Percentiles rank a stretch among this genome's conserved stretches.
Evolutionary conservation across 208 protist species (phyloP).

Genomic region (Crithidia acanthocephali): DNA sequence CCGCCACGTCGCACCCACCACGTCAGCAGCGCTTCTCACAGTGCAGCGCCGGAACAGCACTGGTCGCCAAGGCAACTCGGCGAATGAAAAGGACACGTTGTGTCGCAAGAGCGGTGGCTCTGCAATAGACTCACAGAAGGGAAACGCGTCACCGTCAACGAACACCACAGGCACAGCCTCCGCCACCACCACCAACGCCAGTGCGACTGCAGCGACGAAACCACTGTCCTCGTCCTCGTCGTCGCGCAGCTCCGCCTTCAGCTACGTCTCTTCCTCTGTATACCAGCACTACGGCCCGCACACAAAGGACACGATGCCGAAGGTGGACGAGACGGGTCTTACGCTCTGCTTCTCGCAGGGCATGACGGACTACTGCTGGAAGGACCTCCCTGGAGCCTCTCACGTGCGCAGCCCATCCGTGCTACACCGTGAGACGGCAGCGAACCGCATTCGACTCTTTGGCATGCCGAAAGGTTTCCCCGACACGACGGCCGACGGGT

Average conservation of each 20-base stretch:
- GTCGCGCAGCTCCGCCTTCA: background rate
- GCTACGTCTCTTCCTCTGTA: background rate
- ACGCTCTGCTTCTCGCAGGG: conserved; percentile 64
- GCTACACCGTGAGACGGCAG: conserved; percentile 37
- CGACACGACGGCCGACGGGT: conserved; percentile 66
- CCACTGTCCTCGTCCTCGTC: background rate
- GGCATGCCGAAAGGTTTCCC: conserved; percentile 87
- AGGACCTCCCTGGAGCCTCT: conserved; percentile 21
- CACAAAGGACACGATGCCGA: conserved; percentile 14
- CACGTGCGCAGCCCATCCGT: conserved; percentile 32
- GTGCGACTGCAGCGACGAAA: background rate
- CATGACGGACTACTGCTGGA: conserved; percentile 58
- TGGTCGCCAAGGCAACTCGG: background rate
- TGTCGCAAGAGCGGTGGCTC: no score
- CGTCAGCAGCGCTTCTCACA: background rate
- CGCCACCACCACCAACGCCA: background rate
- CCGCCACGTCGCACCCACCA: no score
- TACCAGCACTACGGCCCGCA: background rate
- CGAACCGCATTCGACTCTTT: conserved; percentile 51
- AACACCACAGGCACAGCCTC: background rate
- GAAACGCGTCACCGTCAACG: background rate
- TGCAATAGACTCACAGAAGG: background rate
- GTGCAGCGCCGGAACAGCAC: background rate
- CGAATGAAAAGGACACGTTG: no score
- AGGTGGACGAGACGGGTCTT: conserved; percentile 18